These are phyloP conservation scores for Lasiodiplodia citricola DNA, from an alignment of 2,329 filamentous ascomycete genomes.

Conservation along the genomic window DNA sequence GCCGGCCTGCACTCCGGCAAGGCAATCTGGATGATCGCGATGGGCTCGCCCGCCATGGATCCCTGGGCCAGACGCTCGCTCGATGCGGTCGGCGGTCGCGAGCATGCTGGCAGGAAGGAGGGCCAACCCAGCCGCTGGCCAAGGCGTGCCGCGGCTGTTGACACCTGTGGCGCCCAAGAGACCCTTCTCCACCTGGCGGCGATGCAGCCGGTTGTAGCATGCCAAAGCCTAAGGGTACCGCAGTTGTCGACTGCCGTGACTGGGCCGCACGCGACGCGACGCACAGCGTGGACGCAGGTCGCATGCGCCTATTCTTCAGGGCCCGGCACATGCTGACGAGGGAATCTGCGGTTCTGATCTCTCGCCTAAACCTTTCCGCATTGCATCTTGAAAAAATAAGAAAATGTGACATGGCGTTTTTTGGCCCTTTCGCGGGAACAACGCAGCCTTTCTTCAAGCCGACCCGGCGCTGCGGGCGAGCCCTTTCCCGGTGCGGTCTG, in stretches of 20 bases:
- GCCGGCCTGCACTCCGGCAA: constrained; percentile 17
- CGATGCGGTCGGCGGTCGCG: constrained; percentile 14
- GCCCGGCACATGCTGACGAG: constrained; percentile 13
- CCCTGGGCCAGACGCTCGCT: constrained; percentile 2
- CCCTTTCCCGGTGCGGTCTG: constrained; percentile 12
- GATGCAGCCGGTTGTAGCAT: constrained; percentile 16
- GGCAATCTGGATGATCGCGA: constrained; percentile 16
- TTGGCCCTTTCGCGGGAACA: neutral
- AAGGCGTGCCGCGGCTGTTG: constrained; percentile 17
- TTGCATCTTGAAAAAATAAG: neutral
- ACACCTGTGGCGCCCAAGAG: constrained; percentile 9
- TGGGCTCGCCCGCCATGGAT: constrained; percentile 3
- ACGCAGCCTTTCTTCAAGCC: neutral
- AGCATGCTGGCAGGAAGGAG: neutral
- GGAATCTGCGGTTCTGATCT: constrained; percentile 15
- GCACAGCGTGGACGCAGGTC: constrained; percentile 12
- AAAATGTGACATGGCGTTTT: constrained; percentile 16
- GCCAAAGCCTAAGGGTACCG: neutral
- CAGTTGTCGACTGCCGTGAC: neutral
- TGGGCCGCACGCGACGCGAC: neutral
- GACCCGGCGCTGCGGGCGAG: constrained; percentile 8
- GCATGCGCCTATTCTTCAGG: constrained; percentile 12
- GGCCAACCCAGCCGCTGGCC: constrained; percentile 1
- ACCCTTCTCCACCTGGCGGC: constrained; percentile 15
- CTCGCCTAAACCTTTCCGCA: constrained; percentile 5